Evolutionary conservation across 768 basidiomycete genomes (phyloP).

Genomic region (Suillus alpinus): DNA sequence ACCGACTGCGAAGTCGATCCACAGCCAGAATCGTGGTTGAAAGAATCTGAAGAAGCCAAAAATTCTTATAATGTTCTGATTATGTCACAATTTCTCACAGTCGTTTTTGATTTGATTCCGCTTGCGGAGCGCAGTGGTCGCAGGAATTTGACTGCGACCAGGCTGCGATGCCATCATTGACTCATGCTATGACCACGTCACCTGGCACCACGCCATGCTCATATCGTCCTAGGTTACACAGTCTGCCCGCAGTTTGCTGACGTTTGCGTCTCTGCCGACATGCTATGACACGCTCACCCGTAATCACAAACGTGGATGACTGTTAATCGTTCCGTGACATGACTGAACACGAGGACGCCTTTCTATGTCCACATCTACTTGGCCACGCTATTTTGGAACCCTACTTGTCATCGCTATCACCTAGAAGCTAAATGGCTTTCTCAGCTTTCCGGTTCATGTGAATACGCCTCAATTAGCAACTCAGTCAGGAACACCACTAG

Average conservation of each 20-base stretch:
- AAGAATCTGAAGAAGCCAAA: slow-evolving; percentile 17
- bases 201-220: not conserved
- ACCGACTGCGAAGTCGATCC: slow-evolving; percentile 49
- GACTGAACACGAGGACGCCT: not conserved
- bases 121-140: not conserved
- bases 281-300: not conserved
- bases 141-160: no score
- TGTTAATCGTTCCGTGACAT: not conserved
- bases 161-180: not conserved
- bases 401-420: not conserved
- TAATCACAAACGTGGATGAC: not conserved
- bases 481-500: not conserved
- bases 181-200: no score
- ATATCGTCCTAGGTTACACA: not conserved
- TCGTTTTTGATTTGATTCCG: slow-evolving; percentile 6
- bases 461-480: not conserved
- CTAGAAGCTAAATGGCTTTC: not conserved
- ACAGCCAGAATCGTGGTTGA: slow-evolving; percentile 35
- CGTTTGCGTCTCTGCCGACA: not conserved
- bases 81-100: slow-evolving; percentile 29
- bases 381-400: not conserved
- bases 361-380: not conserved
- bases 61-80: slow-evolving; percentile 27
- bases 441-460: not conserved
- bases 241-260: not conserved